Percentiles rank a stretch among this genome's conserved stretches.
These are phyloP conservation scores for Tricholoma terreum DNA, from an alignment of 768 basidiomycete species.

Conservation along the genomic window DNA sequence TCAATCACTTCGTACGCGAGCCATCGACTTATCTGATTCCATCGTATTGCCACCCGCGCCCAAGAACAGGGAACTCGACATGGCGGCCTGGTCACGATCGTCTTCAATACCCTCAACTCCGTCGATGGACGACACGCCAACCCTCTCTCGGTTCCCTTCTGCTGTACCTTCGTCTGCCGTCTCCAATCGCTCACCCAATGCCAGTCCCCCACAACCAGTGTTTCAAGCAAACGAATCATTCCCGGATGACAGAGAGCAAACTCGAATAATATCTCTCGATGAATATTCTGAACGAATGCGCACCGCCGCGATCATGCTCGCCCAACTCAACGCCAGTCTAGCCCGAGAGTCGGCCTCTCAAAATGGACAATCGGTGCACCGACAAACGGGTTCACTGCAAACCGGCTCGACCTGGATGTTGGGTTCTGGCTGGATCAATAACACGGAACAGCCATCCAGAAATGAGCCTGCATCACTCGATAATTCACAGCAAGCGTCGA, in stretches of 20 bases:
- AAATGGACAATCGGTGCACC: slow-evolving; percentile 2
- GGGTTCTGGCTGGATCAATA: slow-evolving; percentile 51
- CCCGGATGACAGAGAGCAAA: slow-evolving; percentile 15
- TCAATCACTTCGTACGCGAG: slow-evolving; percentile 63
- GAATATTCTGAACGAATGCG: slow-evolving; percentile 99
- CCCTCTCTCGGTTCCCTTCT: slow-evolving; percentile 12
- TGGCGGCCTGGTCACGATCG: slow-evolving; percentile 75
- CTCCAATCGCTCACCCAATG: slow-evolving; percentile 4
- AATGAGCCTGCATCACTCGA: slow-evolving; percentile 15
- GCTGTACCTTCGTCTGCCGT: slow-evolving; percentile 2
- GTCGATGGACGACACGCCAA: slow-evolving; percentile 14
- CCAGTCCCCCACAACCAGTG: slow-evolving; percentile 10
- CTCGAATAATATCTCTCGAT: slow-evolving; percentile 70
- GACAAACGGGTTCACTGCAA: slow-evolving; percentile 1
- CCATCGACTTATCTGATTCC: slow-evolving; percentile 80
- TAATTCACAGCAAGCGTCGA: slow-evolving; percentile 28
- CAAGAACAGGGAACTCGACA: slow-evolving; percentile 88
- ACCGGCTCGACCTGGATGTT: slow-evolving; percentile 45
- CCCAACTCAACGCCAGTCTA: slow-evolving; percentile 87
- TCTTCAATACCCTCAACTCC: slow-evolving; percentile 45
- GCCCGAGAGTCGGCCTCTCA: slow-evolving; percentile 45
- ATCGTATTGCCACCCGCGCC: slow-evolving; percentile 79
- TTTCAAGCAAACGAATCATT: slow-evolving; percentile 11
- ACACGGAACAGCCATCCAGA: slow-evolving; percentile 12
- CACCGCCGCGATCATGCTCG: slow-evolving; percentile 97